phyloP scores from a whole-genome alignment of 73 alveolate genomes.

The Uronychia setigera region DNA sequence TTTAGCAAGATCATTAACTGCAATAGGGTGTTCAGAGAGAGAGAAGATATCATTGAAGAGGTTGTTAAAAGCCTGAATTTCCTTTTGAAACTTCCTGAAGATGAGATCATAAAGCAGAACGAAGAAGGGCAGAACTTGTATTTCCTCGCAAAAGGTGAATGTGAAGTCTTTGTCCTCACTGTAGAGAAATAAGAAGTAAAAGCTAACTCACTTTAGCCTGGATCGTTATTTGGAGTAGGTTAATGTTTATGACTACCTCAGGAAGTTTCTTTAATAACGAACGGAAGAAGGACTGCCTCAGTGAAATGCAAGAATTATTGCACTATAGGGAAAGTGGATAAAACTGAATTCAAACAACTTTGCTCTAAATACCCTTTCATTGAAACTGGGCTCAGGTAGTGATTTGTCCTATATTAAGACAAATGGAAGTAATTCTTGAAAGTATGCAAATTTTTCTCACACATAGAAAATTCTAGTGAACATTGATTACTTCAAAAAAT shows the following conservation, averaged over 20 bases:
- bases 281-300: conserved; percentile 77
- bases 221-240: conserved; percentile 18
- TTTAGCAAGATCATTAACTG: conserved; percentile 11
- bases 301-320: conserved; percentile 70
- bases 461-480: neutral
- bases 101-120: conserved; percentile 48
- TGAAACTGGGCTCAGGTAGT: neutral
- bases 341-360: conserved; percentile 18
- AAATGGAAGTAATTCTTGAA: conserved; percentile 12
- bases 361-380: neutral
- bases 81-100: conserved; percentile 54
- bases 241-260: no score
- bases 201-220: no score
- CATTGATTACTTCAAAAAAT: neutral
- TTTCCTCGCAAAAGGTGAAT: conserved; percentile 25
- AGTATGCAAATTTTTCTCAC: neutral
- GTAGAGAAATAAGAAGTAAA: no score
- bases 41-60: no score
- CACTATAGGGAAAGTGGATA: conserved; percentile 57
- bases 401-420: neutral
- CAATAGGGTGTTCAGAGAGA: conserved; percentile 33
- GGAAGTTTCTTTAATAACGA: conserved; percentile 6
- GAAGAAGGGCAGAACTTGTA: conserved; percentile 13
- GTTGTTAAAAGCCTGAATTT: neutral
- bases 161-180: conserved; percentile 8